Evolutionary conservation across 805 yeast species (phyloP).

Genomic region (Komagataella kurtzmanii): DNA sequence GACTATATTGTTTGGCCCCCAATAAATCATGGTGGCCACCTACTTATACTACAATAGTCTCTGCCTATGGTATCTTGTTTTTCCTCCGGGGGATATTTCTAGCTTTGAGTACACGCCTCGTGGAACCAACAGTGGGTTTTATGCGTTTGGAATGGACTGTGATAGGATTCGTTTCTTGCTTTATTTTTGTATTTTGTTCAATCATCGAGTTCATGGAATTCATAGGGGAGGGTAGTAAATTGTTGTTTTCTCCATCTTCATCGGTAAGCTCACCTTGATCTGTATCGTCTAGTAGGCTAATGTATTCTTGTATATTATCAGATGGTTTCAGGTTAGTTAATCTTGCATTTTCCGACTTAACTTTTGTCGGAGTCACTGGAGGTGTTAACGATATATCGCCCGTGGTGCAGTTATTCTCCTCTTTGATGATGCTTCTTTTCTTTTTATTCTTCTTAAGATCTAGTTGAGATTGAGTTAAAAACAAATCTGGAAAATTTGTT

Average conservation of each 20-base stretch:
- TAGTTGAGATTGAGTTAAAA: constrained; percentile 33
- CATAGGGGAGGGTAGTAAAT: neutral
- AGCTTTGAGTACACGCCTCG: neutral
- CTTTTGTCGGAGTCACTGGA: constrained; percentile 1
- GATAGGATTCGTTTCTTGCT: neutral
- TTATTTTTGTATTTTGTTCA: neutral
- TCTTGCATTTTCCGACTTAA: neutral
- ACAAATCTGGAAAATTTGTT: constrained; percentile 43
- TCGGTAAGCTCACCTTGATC: neutral
- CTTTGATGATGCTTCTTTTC: neutral
- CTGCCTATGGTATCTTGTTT: neutral
- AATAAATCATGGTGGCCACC: neutral
- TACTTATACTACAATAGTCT: neutral
- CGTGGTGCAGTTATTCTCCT: neutral
- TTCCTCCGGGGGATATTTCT: neutral
- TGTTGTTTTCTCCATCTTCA: neutral
- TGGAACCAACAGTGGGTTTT: neutral
- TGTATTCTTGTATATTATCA: neutral
- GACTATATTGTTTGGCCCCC: neutral
- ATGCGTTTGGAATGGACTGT: neutral
- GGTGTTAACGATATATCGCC: neutral
- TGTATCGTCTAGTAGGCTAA: neutral
- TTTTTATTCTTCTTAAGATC: constrained; percentile 2
- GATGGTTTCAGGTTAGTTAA: neutral
- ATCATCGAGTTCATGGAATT: neutral